Base-by-base conservation (phyloP, 345 rosid genomes). In the Excoecaria cochinchinensis region DNA sequence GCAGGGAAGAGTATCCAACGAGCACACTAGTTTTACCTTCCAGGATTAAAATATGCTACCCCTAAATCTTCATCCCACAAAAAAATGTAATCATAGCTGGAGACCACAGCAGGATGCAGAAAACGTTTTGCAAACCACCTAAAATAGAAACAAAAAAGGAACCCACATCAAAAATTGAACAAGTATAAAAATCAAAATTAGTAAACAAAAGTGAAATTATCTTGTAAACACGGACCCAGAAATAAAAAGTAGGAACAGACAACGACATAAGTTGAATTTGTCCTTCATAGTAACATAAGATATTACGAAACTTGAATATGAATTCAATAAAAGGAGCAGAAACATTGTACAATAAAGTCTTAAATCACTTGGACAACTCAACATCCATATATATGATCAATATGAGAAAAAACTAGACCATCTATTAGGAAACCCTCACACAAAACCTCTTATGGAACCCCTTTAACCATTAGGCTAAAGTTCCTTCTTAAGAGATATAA, bases 61-160 rank as follows among this genome's bases (percentile, higher is more conserved):
- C 98, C 99, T 72, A 95, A 86, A 87, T 95, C 99, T 88, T 95
- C 98, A 46, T 95, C 99, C 97, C 98, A 93, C 36, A 95, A 95
- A 79, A 95, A 95, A 81, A 95, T 77, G 78, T 93, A 95, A 86
- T 95, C 97, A 66, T 95, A 95, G 60, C 70, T 68, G 40, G 93
- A 85, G 55, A 93, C 98, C 3, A 95, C 78, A 70, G 88, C 95
- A 24, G 99, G 99, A 85, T 95, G 99, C 52, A 95, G 89, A 81
- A 95, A 95, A 13, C 99, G 95, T 78, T 95, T 93, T 4, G 98
- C 99, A 60, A 91, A 95, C 99, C 99, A 95, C 99, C 99, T 95
- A 84, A 81, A 76, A 55, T 50, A 67, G 47, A 52, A 76, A 48
- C 17, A 25, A 13, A 55, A 38, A 60, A 72, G 6, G 4, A 16